Base-by-base conservation (phyloP, 805 yeast species). In the Naumovozyma castellii region DNA sequence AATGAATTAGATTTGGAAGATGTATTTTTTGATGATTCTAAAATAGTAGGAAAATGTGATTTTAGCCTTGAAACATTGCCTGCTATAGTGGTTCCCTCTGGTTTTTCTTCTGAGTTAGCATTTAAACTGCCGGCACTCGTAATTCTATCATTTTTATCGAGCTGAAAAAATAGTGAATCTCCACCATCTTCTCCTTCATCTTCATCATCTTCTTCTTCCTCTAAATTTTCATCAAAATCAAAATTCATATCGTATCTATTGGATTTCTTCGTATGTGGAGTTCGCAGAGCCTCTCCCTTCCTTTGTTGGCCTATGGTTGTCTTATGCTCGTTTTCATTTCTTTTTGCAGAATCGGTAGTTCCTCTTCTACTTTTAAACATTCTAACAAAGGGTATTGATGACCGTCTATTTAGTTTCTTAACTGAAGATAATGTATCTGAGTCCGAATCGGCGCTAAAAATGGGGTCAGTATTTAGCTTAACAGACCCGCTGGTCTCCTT, bases 171-270 rank as follows among this genome's bases (percentile, higher is more conserved):
- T 32, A 49, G 48, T 2, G 55, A 49, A 22, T 50, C 42, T 9
- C 43, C 43, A 22, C 46, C 46, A 28, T 50, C 50, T 8, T 46
- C 56, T 32, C 50, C 57, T 5, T 56, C 59, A 16, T 57, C 61
- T 10, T 54, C 60, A 12, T 51, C 60, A 17, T 59, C 64, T 13
- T 59, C 64, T 27, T 55, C 60, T 15, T 58, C 59, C 16, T 56
- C 61, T 3, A 56, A 36, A 36, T 49, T 51, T 25, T 55, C 59
- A 41, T 57, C 57, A 37, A 54, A 57, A 38, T 57, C 61, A 41
- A 56, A 56, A 19, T 53, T 53, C 49, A 55, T 48, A 12, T 54
- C 49, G 37, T 52, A 56, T 16, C 41, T 42, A 25, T 44, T 41
- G 18, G 43, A 43, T 33, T 39, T 42, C 25, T 43, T 19, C 4